Conservation (phyloP, 768 basidiomycete genomes). For the Baorangia bicolor region DNA sequence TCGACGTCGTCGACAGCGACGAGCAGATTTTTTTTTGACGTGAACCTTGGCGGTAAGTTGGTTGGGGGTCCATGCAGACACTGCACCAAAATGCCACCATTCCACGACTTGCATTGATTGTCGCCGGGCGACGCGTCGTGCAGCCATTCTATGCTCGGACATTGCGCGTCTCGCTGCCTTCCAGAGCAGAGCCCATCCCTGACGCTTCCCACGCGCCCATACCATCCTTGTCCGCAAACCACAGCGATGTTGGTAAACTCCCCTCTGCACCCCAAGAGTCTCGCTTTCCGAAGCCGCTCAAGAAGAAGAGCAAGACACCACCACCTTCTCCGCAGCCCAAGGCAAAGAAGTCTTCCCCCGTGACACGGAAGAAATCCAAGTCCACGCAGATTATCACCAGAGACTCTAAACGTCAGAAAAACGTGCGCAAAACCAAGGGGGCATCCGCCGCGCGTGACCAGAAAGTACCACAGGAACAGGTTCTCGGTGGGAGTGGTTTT, state of each 20-base stretch:
- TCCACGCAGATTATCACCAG: not conserved
- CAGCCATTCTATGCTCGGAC: conserved; percentile 13
- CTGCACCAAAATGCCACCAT: conserved; percentile 1
- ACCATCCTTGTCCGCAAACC: not conserved
- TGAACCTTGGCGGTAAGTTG: not conserved
- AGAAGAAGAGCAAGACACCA: not conserved
- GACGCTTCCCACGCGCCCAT: not conserved
- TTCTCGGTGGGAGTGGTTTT: conserved; percentile 5
- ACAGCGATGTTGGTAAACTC: not conserved
- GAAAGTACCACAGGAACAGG: not conserved
- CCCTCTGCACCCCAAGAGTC: not conserved
- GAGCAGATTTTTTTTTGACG: not conserved
- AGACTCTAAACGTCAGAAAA: not conserved
- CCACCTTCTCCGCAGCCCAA: not conserved
- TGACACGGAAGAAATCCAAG: conserved; percentile 9
- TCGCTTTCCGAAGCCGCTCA: not conserved
- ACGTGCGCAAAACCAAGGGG: conserved; percentile 1
- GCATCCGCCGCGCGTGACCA: not conserved
- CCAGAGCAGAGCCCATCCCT: not conserved
- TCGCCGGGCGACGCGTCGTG: conserved; percentile 18
- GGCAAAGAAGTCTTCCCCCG: not conserved
- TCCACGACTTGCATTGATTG: conserved; percentile 9
- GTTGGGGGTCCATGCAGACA: conserved; percentile 5
- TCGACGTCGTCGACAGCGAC: not conserved
- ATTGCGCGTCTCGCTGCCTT: conserved; percentile 5